Conservation (phyloP, 2,329 filamentous ascomycete species). For the Elsinoe batatas region DNA sequence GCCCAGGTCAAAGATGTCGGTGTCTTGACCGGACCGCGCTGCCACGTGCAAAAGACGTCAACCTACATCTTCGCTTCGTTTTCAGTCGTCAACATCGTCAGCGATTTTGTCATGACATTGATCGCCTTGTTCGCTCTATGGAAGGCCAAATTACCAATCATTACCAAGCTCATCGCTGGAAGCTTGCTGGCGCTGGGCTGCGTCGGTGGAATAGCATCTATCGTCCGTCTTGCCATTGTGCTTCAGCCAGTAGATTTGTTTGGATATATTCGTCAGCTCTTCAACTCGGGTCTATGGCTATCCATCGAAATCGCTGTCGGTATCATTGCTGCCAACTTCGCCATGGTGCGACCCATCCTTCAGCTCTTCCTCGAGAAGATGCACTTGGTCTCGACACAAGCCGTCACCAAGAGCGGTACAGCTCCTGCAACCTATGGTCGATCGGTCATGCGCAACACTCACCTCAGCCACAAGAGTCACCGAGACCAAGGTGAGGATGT, state of each 20-base stretch:
- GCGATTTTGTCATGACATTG: conserved; percentile 5
- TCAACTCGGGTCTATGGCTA: conserved; percentile 22
- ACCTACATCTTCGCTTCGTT: not conserved
- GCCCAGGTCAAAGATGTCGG: conserved; percentile 2
- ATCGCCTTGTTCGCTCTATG: conserved; percentile 23
- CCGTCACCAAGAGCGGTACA: not conserved
- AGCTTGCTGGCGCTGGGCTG: conserved; percentile 6
- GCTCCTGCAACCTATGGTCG: not conserved
- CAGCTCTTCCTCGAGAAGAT: conserved; percentile 10
- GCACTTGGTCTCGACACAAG: not conserved
- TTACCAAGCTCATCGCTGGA: conserved; percentile 2
- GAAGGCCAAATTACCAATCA: conserved; percentile 15
- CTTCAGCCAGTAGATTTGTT: conserved; percentile 16
- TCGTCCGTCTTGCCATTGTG: not conserved
- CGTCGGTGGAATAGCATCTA: conserved; percentile 5
- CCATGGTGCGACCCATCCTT: conserved; percentile 27
- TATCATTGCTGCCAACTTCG: conserved; percentile 27
- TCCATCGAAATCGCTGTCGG: conserved; percentile 28
- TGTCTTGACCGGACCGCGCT: not conserved
- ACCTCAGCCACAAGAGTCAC: not conserved
- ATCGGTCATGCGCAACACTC: not conserved
- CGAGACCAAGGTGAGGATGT: not conserved
- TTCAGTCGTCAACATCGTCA: conserved; percentile 3
- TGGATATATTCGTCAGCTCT: conserved; percentile 20
- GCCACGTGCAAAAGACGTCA: not conserved